phyloP scores from a whole-genome alignment of 805 yeast genomes.

The Barnettozyma californica region DNA sequence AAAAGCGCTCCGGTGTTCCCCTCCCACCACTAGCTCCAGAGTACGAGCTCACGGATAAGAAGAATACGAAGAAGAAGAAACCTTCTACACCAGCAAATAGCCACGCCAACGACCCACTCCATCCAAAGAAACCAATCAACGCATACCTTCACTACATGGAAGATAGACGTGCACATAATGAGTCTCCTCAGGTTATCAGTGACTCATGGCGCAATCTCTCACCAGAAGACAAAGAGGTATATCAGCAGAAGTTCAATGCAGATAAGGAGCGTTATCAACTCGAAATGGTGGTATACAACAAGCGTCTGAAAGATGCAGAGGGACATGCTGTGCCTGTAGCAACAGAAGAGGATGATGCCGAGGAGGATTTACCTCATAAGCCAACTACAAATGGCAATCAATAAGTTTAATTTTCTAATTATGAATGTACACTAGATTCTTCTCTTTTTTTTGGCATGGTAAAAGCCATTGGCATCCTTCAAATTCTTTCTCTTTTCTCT shows the following conservation, averaged over 20 bases:
- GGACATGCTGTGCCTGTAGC: not conserved
- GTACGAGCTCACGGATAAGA: constrained; percentile 16
- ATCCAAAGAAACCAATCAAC: constrained; percentile 86
- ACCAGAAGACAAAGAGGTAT: constrained; percentile 67
- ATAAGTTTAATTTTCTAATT: not conserved
- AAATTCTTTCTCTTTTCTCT: constrained; percentile 73
- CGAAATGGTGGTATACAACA: constrained; percentile 57
- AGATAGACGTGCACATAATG: constrained; percentile 1
- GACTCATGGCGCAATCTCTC: constrained; percentile 80
- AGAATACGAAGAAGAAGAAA: constrained; percentile 22
- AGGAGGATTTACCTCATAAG: constrained; percentile 22
- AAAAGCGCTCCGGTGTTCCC: constrained; percentile 38
- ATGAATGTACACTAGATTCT: not conserved
- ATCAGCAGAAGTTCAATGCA: constrained; percentile 67
- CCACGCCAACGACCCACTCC: constrained; percentile 66
- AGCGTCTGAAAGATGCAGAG: constrained; percentile 3
- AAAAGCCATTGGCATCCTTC: constrained; percentile 73
- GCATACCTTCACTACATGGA: constrained; percentile 52
- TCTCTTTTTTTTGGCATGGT: constrained; percentile 54
- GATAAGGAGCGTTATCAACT: constrained; percentile 70
- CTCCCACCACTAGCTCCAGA: constrained; percentile 11
- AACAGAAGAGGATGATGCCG: not conserved
- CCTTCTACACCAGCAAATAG: constrained; percentile 15
- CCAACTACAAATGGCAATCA: constrained; percentile 1
- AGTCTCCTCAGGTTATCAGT: constrained; percentile 24